Base-by-base conservation (phyloP, 345 rosid genomes). In the Lepidium africanum region DNA sequence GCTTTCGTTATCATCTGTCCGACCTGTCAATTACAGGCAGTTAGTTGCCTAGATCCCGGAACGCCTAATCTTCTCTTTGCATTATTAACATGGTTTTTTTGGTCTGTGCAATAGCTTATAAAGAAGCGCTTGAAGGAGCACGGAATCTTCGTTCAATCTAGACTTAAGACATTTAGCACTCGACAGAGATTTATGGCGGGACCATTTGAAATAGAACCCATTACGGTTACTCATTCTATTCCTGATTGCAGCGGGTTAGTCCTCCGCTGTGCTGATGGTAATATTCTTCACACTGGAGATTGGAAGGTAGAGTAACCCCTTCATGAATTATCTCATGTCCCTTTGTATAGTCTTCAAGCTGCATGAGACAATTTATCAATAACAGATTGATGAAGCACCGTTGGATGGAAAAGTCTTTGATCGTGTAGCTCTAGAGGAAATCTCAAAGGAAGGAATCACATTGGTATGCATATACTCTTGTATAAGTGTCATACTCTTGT, bases 221-320 rank as follows among this genome's bases (percentile, higher is more conserved):
- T 94, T 63, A 87, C 85, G 19, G 99, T 94, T 61, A 94, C 99
- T 5, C 99, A 94, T 78, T 94, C 97, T 47, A 94, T 94, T 80
- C 99, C 99, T 73, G 99, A 94, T 81, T 94, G 99, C 79, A 87
- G 90, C 72, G 97, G 99, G 39, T 79, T 94, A 63, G 88, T 94
- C 66, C 95, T 94, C 65, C 99, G 99, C 11, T 94, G 97, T 30
- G 79, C 86, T 83, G 97, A 94, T 87, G 99, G 99, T 77, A 91
- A 87, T 65, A 89, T 94, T 80, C 88, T 91, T 75, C 99, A 94
- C 74, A 94, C 99, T 19, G 99, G 97, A 65, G 99, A 94, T 78
- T 94, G 99, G 99, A 94, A 94, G 91, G 97, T 89, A 74, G 70
- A 63, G 62, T 47, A 46, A 47, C 38, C 16, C 14, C 67, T 48